Evolutionary conservation across 768 basidiomycete genomes (phyloP), one percentile per base, ranked within the genome.

Genomic region (Gyrodon lividus): DNA sequence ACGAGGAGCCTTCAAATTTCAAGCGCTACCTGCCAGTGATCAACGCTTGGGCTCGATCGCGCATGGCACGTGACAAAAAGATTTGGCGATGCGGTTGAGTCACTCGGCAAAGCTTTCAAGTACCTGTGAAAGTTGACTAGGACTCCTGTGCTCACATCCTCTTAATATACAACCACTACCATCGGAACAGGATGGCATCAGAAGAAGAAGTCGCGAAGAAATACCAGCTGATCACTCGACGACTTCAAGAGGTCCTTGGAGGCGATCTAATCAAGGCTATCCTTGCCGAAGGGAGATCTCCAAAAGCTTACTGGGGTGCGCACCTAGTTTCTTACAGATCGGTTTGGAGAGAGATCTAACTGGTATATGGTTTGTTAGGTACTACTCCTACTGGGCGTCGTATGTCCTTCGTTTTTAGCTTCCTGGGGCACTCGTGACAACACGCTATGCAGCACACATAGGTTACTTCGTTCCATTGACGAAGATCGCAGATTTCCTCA

Each of bases 401-500:
- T 98, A 69, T 72, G 91, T 72, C 38, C 14, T 19, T 22, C n/a
- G 4, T 38, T 35, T 17, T 24, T 24, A 22, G 6, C 12, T n/a
- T 37, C 28, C 1, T 9, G 33, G 9, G 39, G 12, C 6, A 48
- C 43, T 49, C 50, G 42, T 44, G 51, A 46, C 20, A 31, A 31
- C 31, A 10, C 6, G 26, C 22, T 35, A 13, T 52, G 38, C 61
- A 98, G 96, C 96, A 6, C 97, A 98, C 63, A 87, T 98, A 51
- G 97, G 92, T 6, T 99, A 99, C 77, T 96, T 97, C 67, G 96
- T 96, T 0, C 85, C 97, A 2, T 73, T 98, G 54, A 86, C 83
- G 20, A 99, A 99, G 77, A 91, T 99, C 51, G 92, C 94, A 8
- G 96, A 98, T 73, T 98, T 99, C 70, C 72, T 98, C 39, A 79